phyloP scores from a whole-genome alignment of 495 filamentous ascomycete genomes.

The Xylaria acuta region DNA sequence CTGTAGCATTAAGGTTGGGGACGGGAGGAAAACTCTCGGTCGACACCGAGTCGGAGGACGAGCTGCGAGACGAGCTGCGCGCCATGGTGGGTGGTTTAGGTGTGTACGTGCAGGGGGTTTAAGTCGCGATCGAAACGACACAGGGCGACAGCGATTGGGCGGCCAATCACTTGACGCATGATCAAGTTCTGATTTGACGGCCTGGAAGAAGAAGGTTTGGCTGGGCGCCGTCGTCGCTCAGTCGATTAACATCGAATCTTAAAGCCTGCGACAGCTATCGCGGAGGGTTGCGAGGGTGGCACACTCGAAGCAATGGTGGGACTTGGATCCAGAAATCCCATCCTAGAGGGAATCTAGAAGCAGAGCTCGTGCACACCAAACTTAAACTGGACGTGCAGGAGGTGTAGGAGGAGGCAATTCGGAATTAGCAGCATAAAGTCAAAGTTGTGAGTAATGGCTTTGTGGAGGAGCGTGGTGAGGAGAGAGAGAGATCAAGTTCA shows the following conservation, averaged over 20 bases:
- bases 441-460: background rate
- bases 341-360: background rate
- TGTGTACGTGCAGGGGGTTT: background rate
- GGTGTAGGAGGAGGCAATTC: background rate
- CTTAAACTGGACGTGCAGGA: background rate
- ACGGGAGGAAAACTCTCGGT: constrained; percentile 32
- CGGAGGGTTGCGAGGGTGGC: background rate
- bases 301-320: background rate
- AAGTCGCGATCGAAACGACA: background rate
- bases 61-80: constrained; percentile 2
- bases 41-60: constrained; percentile 28
- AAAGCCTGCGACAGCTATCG: background rate
- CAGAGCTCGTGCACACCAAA: background rate
- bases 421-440: background rate
- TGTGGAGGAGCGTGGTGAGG: background rate
- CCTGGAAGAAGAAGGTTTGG: background rate
- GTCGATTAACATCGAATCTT: background rate
- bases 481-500: background rate
- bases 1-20: constrained; percentile 11
- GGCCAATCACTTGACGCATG: background rate
- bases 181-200: background rate
- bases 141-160: background rate
- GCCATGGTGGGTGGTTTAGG: constrained; percentile 13
- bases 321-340: background rate
- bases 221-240: background rate